Conservation (phyloP, 1,139 yeast genomes). For the Scheffersomyces quercinus region DNA sequence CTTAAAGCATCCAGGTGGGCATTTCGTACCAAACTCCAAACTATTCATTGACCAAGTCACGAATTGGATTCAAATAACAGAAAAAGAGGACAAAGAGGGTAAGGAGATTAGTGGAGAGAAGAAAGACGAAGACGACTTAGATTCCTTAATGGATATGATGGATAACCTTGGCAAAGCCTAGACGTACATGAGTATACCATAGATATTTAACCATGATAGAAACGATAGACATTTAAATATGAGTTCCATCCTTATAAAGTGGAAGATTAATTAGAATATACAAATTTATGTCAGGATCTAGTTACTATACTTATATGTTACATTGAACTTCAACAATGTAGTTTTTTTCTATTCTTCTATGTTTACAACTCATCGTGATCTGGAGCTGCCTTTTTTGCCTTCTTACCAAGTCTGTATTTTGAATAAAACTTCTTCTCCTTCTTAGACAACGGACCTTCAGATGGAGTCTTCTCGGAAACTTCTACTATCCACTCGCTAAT, state of each 20-base stretch:
- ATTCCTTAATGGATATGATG: constrained; percentile 39
- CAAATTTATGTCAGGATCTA: constrained; percentile 2
- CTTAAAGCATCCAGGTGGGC: constrained; percentile 81
- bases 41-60: constrained; percentile 57
- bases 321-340: not conserved
- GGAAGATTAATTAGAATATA: not conserved
- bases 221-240: no score
- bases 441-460: constrained; percentile 42
- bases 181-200: not conserved
- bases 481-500: constrained; percentile 38
- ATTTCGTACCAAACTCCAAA: constrained; percentile 77
- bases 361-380: constrained; percentile 40
- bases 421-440: constrained; percentile 31
- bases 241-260: no score
- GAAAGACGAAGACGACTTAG: constrained; percentile 24
- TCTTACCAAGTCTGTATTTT: constrained; percentile 33
- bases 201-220: no score
- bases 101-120: constrained; percentile 12
- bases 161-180: constrained; percentile 31
- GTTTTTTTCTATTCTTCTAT: no score
- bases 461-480: constrained; percentile 27
- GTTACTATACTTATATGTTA: constrained; percentile 1
- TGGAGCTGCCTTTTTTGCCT: constrained; percentile 18
- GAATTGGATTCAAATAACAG: constrained; percentile 48
- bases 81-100: constrained; percentile 13